phyloP scores from a whole-genome alignment of 2,329 filamentous ascomycete species.

The Incumbomyces lentus region DNA sequence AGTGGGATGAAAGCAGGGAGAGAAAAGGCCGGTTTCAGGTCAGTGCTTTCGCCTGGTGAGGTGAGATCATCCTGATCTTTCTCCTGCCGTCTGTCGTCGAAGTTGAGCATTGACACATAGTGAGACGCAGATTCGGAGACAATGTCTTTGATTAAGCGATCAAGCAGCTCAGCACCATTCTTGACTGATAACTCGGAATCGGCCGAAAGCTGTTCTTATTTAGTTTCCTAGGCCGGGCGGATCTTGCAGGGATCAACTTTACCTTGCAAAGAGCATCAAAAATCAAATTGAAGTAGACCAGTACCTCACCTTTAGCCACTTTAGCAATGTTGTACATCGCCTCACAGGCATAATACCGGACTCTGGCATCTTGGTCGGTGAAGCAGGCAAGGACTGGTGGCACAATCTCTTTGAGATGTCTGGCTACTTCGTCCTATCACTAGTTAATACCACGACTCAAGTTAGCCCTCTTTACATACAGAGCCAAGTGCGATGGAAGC shows the following conservation, averaged over 20 bases:
- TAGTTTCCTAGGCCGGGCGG: slow-evolving; percentile 10
- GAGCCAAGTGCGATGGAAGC: slow-evolving; percentile 89
- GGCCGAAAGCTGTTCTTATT: slow-evolving; percentile 61
- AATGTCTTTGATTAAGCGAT: slow-evolving; percentile 91
- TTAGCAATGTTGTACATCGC: slow-evolving; percentile 99
- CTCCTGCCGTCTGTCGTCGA: slow-evolving; percentile 39
- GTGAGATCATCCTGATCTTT: slow-evolving; percentile 25
- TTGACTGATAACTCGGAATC: slow-evolving; percentile 96
- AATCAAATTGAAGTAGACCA: slow-evolving; percentile 96
- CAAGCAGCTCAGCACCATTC: slow-evolving; percentile 89
- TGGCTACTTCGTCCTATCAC: slow-evolving; percentile 67
- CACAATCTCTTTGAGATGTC: slow-evolving; percentile 86
- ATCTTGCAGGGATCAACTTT: slow-evolving; percentile 19
- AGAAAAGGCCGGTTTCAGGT: slow-evolving; percentile 81
- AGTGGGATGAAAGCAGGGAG: slow-evolving; percentile 83
- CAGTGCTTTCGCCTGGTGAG: slow-evolving; percentile 27
- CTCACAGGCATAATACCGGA: slow-evolving; percentile 96
- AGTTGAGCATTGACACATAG: slow-evolving; percentile 80
- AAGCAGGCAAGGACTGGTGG: slow-evolving; percentile 96
- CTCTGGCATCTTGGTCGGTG: slow-evolving; percentile 91
- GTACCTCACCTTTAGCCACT: slow-evolving; percentile 92
- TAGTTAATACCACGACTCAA: slow-evolving; percentile 3
- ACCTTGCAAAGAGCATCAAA: slow-evolving; percentile 97
- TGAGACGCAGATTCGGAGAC: slow-evolving; percentile 90
- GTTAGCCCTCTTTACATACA: slow-evolving; percentile 45